A percentile compares a stretch with the other conserved stretches of the same genome.
phyloP scores from a whole-genome alignment of 768 basidiomycete species.

The Suillus subluteus region DNA sequence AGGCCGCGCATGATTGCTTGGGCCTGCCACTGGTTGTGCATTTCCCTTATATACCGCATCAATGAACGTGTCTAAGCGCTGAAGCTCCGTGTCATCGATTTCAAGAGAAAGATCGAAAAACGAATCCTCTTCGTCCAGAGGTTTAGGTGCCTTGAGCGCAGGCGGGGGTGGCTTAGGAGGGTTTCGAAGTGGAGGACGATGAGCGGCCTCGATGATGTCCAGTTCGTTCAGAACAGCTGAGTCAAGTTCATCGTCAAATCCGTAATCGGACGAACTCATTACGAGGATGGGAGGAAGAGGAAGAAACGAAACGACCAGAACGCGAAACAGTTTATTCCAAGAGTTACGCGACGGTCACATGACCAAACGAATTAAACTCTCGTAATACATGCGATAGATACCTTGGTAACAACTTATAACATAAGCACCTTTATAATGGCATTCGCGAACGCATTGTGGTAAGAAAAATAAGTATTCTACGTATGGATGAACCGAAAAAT shows the following conservation, averaged over 20 bases:
- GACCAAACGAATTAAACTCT: neutral
- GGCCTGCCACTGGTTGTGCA: constrained; percentile 44
- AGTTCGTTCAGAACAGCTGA: constrained; percentile 61
- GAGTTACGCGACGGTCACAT: constrained; percentile 7
- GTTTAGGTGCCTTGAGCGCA: constrained; percentile 2
- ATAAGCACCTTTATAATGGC: neutral
- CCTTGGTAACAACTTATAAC: neutral
- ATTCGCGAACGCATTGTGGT: neutral
- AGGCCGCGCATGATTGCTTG: constrained; percentile 30
- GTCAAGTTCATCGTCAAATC: constrained; percentile 71
- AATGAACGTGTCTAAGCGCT: constrained; percentile 55
- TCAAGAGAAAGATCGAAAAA: constrained; percentile 60
- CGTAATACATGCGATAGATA: neutral
- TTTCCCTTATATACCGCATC: constrained; percentile 49
- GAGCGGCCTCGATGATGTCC: constrained; percentile 71
- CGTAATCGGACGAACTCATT: constrained; percentile 77
- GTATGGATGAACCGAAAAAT: neutral
- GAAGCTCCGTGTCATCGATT: constrained; percentile 57
- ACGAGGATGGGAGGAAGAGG: constrained; percentile 5
- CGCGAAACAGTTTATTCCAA: neutral
- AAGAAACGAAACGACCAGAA: neutral
- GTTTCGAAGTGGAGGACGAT: constrained; percentile 30
- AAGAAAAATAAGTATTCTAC: constrained; percentile 1
- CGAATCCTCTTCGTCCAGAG: constrained; percentile 43
- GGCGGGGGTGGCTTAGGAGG: constrained; percentile 21